Base-by-base conservation (phyloP, 257 asterid genomes). In the Capsicum pubescens region DNA sequence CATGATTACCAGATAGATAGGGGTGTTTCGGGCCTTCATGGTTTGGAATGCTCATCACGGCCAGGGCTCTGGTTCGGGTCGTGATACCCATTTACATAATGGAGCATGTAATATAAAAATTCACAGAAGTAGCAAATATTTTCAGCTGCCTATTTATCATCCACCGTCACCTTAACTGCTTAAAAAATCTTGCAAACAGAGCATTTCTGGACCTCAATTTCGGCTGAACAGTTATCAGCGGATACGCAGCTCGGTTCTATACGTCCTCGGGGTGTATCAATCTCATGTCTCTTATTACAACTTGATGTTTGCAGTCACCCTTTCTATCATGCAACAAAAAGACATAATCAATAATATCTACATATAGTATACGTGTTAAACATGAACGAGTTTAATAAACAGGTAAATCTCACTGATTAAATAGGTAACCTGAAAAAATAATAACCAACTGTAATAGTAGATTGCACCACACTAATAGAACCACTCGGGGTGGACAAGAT, bases 71-170 rank as follows among this genome's bases (percentile, higher is more conserved):
- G 26, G 26, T 26, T 26, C 26, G 1, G 26, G 26, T 26, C 26
- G 26, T 26, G 26, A 50, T 94, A 80, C 14, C 95, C 95, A 68
- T 92, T 59, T 63, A 84, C 91, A 87, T 96, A 96, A 89, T 96
- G 98, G 70, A 93, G 98, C 98, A 96, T 91, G 87, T 93, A 96
- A 90, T 92, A 95, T 88, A 98, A 95, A 82, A 91, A 88, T 81
- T 91, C 93, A 86, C 98, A 95, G 87, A 95, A 94, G 68, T 94
- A 93, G 86, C 98, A 92, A 44, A 98, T 98, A 86, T 94, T 92
- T 57, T 87, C 89, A 9, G 90, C 58, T 0, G 98, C 93, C 98
- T 96, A 95, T 85, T 92, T 95, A 87, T 95, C 98, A 56, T 94
- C 98, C 66, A 94, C 91, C 0, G 98, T 95, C 74, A 94, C 84